Base-by-base conservation (phyloP, 306 rosid species). In the Cicer cuneatum region DNA sequence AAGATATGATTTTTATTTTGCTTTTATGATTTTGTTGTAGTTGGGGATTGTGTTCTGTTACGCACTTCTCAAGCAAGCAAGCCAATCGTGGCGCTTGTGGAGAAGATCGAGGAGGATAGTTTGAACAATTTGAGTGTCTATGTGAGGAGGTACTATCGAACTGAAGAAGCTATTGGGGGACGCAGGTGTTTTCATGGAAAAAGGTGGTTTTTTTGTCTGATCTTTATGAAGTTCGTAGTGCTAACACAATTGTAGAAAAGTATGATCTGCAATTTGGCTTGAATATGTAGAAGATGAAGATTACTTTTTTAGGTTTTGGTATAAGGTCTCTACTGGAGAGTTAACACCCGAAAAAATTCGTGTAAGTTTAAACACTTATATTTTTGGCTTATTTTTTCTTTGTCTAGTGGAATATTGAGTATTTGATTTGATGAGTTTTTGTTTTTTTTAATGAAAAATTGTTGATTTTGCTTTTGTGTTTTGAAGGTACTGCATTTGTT, bases 81-180 rank as follows among this genome's bases (percentile, higher is more conserved):
- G 81, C 91, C 90, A 0, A 94, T 90, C 71, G 90, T 91, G 67
- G 97, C 92, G 19, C 86, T 88, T 14, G 77, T 89, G 59, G 97
- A 91, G 86, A 86, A 80, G 90, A 83, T 91, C 72, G 97, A 89
- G 78, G 69, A 56, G 1, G 97, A 87, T 64, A 77, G 45, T 40
- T 73, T 86, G 75, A 79, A 54, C 88, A 82, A 87, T 75, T 73
- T 78, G 15, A 91, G 85, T 51, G 94, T 89, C 10, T 83, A 86
- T 57, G 94, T 91, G 40, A 78, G 94, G 81, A 86, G 94, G 90
- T 91, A 87, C 71, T 91, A 91, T 21, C 65, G 97, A 59, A 94
- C 97, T 0, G 97, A 91, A 84, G 95, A 89, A 83, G 86, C 95
- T 5, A 87, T 91, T 76, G 97, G 95, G 10, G 97, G 97, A 5